Evolutionary conservation across 177 flowering plant genomes (phyloP).

Genomic region (Vitis hybrid): DNA sequence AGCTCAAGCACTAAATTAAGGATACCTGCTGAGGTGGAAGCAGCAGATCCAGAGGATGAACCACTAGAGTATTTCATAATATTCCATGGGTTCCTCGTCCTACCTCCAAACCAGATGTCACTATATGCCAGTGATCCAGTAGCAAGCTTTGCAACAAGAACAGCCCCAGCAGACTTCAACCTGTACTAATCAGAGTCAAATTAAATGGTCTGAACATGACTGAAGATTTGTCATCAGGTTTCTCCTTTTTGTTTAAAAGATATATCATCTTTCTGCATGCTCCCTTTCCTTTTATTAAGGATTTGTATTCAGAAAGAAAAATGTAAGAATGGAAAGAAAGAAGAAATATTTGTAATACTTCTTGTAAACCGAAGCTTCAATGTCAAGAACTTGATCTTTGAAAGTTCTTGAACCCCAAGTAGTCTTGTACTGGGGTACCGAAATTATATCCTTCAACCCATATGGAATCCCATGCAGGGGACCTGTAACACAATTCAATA

Average conservation of each 20-base stretch:
- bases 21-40: conserved; percentile 85
- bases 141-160: conserved; percentile 87
- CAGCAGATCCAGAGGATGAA: conserved; percentile 96
- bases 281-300: neutral
- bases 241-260: no score
- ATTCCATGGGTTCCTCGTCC: conserved; percentile 97
- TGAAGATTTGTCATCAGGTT: no score
- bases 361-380: conserved; percentile 94
- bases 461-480: conserved; percentile 98
- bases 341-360: conserved; percentile 33
- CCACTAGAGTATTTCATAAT: conserved; percentile 86
- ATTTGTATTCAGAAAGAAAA: neutral
- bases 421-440: conserved; percentile 79
- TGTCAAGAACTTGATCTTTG: conserved; percentile 73
- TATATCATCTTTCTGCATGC: no score
- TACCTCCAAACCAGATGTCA: conserved; percentile 97
- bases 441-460: conserved; percentile 90
- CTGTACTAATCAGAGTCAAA: conserved; percentile 31
- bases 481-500: conserved; percentile 37
- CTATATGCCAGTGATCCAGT: conserved; percentile 88
- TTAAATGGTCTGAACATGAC: no score
- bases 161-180: conserved; percentile 79
- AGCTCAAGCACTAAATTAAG: neutral
- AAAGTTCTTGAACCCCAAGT: conserved; percentile 92
- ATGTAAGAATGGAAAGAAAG: neutral